Evolutionary conservation across 2,329 filamentous ascomycete genomes (phyloP).

Genomic region (Aspergillus brasiliensis): DNA sequence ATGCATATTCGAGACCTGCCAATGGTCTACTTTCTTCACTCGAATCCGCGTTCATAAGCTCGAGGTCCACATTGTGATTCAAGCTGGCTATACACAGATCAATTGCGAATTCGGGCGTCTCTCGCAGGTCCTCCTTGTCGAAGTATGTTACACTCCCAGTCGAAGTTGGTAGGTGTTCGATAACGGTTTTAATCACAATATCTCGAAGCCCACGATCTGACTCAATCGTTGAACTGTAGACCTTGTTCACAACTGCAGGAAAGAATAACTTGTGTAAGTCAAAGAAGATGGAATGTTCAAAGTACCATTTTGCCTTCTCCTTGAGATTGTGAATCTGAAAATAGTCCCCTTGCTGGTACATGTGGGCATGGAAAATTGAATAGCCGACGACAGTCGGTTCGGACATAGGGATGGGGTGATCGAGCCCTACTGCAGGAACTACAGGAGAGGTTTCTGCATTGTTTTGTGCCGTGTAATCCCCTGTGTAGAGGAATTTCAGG

Average conservation of each 20-base stretch:
- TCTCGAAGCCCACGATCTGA: neutral
- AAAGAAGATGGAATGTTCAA: neutral
- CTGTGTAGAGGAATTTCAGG: neutral
- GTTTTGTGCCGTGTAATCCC: neutral
- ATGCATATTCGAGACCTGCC: too few relatives aligned
- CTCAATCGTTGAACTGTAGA: slow-evolving; percentile 1
- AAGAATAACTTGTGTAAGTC: neutral
- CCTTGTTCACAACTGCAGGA: neutral
- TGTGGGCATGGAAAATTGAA: neutral
- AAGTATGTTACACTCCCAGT: neutral
- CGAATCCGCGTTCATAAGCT: too few relatives aligned
- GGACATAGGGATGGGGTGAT: neutral
- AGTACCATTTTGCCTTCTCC: neutral
- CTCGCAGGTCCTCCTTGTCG: neutral
- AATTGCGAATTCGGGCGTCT: neutral
- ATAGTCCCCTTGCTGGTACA: slow-evolving; percentile 5
- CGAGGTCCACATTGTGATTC: neutral
- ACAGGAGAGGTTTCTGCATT: neutral
- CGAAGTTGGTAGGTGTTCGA: neutral
- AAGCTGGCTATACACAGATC: neutral
- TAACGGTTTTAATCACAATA: neutral
- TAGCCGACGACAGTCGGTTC: too few relatives aligned
- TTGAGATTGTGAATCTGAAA: neutral
- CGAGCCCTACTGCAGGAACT: neutral
- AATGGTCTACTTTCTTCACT: too few relatives aligned